These are phyloP conservation scores for Exophiala lecanii-corni DNA, from an alignment of 2,329 filamentous ascomycete genomes.

Conservation along the genomic window DNA sequence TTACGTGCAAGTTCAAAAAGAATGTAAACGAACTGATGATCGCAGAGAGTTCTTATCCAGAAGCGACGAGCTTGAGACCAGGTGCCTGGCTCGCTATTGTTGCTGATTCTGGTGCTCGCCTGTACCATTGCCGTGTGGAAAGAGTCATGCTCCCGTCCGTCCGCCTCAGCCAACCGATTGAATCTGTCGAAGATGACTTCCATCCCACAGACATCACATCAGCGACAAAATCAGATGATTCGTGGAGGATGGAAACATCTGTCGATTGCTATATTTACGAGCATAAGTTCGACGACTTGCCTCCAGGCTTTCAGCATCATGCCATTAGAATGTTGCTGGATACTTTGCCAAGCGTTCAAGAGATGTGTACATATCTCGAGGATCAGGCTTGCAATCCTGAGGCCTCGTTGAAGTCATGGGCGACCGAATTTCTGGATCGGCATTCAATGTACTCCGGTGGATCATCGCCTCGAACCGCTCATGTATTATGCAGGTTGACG, in stretches of 20 bases:
- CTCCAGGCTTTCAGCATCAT: slow-evolving; percentile 26
- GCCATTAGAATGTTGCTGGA: slow-evolving; percentile 35
- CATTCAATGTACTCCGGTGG: slow-evolving; percentile 71
- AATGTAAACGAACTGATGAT: background rate
- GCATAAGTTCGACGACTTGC: slow-evolving; percentile 38
- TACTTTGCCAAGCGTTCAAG: slow-evolving; percentile 35
- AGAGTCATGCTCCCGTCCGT: slow-evolving; percentile 10
- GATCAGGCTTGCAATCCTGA: slow-evolving; percentile 34
- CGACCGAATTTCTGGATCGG: slow-evolving; percentile 58
- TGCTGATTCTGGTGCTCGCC: background rate
- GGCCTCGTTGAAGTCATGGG: slow-evolving; percentile 49
- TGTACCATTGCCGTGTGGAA: slow-evolving; percentile 15
- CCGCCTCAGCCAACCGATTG: slow-evolving; percentile 7
- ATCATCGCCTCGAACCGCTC: slow-evolving; percentile 86
- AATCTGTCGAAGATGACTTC: background rate
- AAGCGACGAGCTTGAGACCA: slow-evolving; percentile 3
- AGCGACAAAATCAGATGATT: background rate
- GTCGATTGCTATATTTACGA: slow-evolving; percentile 32
- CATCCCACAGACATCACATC: background rate
- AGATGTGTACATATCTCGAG: slow-evolving; percentile 44
- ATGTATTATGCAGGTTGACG: slow-evolving; percentile 72
- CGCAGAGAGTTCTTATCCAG: background rate
- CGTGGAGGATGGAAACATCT: background rate
- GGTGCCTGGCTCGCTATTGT: slow-evolving; percentile 22
- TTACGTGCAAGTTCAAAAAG: background rate